Base-by-base conservation (phyloP, 2,329 filamentous ascomycete genomes). In the Trichocomaceae sp. region DNA sequence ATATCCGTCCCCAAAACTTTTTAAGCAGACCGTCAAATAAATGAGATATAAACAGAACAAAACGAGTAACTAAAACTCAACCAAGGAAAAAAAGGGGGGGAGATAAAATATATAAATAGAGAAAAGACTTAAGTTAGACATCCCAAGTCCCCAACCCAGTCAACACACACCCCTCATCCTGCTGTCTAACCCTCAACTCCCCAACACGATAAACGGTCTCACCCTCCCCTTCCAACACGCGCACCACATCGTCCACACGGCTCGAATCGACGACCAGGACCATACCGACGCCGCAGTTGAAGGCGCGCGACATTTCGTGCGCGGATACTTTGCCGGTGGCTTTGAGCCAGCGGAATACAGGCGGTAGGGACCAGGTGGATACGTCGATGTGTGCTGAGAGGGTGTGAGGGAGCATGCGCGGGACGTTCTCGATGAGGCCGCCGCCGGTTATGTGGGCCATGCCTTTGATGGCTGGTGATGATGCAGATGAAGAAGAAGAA, bases 371-470 rank as follows among this genome's bases (percentile, higher is more conserved):
- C 90, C 91, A 99, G 1, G 81, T 74, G 42, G 78, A 75, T 47
- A 87, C 87, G 64, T 96, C 87, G 54, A 99, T 84, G 67, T 90
- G 83, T 1, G 90, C 92, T 1, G 87, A 82, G 5, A 99, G 82
- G 46, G 84, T 77, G 33, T 80, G 72, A 1, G 93, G 93, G 17
- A 99, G 79, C 87, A 95, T 95, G 60, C 93, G 85, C 29, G 93
- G 93, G 23, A 99, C 86, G 71, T 99, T 99, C 74, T 99, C 93
- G 17, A 86, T 79, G 19, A 99, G 81, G 10, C 93, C 93, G 58
- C 93, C 93, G 50, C 93, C 93, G 0, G 93, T 99, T 75, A 99
- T 97, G 74, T 99, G 93, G 10, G 93, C 88, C 71, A 97, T 87
- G 52, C 93, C 93, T 76, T 96, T 95, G 70, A 97, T 79, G 37